Conservation (phyloP, 1,284 basidiomycete species). For the Tetrapyrgos nigripes region DNA sequence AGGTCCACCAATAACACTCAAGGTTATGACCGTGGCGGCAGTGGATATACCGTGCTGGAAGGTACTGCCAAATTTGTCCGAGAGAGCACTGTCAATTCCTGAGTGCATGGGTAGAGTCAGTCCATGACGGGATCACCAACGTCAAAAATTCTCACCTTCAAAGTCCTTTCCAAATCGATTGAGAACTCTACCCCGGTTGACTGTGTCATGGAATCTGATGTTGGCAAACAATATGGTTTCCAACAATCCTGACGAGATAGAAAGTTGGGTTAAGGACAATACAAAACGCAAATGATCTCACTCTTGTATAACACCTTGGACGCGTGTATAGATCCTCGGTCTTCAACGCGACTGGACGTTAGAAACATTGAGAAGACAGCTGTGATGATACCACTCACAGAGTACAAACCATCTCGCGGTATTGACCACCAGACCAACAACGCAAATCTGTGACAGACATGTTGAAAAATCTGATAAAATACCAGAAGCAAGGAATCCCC, state of each 20-base stretch:
- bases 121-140: neutral
- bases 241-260: constrained; percentile 63
- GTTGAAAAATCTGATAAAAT: neutral
- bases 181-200: constrained; percentile 84
- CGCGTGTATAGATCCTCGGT: constrained; percentile 74
- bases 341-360: constrained; percentile 36
- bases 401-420: constrained; percentile 74
- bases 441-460: constrained; percentile 43
- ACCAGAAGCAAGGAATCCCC: constrained; percentile 26
- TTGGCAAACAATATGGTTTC: constrained; percentile 90
- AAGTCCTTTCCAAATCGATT: constrained; percentile 96
- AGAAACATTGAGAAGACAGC: neutral
- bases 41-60: constrained; percentile 65
- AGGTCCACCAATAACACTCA: constrained; percentile 82
- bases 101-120: neutral
- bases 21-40: constrained; percentile 75
- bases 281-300: constrained; percentile 41
- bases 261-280: constrained; percentile 11
- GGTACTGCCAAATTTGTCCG: constrained; percentile 87
- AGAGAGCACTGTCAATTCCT: constrained; percentile 86
- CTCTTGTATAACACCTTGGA: constrained; percentile 75
- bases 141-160: constrained; percentile 77
- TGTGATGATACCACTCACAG: constrained; percentile 46
- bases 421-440: constrained; percentile 59
- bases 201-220: constrained; percentile 93